Percentiles rank a stretch among this genome's conserved stretches.
Conservation (phyloP, 2,329 filamentous ascomycete species). For the Aschersonia sp. region DNA sequence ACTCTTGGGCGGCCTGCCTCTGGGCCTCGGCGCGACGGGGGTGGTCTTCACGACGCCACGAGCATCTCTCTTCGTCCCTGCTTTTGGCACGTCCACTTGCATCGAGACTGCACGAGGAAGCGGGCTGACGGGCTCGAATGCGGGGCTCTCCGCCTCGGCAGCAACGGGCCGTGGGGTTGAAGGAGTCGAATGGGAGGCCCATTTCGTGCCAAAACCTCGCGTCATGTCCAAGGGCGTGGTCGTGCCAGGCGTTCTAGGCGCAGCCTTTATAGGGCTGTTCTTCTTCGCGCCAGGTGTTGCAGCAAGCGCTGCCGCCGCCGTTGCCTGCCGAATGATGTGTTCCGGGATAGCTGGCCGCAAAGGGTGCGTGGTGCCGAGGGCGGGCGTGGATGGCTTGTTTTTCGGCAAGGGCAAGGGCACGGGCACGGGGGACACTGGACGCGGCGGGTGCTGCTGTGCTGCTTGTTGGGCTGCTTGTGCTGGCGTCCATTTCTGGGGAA, state of each 20-base stretch:
- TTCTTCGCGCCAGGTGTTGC: constrained; percentile 16
- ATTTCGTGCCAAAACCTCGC: constrained; percentile 37
- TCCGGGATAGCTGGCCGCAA: constrained; percentile 24
- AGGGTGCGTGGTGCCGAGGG: constrained; percentile 15
- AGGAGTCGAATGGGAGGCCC: constrained; percentile 40
- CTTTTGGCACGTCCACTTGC: constrained; percentile 17
- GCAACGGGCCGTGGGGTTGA: constrained; percentile 35
- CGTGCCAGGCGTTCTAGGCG: constrained; percentile 20
- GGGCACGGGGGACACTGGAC: constrained; percentile 11
- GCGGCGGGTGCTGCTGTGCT: constrained; percentile 7
- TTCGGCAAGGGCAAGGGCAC: constrained; percentile 7
- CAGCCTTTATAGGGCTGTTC: constrained; percentile 14
- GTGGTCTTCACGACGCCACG: constrained; percentile 11
- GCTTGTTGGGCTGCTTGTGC: constrained; percentile 13
- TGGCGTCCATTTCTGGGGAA: constrained; percentile 18
- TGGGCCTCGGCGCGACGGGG: constrained; percentile 13
- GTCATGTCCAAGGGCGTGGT: constrained; percentile 13
- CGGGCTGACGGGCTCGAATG: constrained; percentile 45
- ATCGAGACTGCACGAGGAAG: constrained; percentile 24
- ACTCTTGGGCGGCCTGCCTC: constrained; percentile 21
- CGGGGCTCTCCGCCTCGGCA: constrained; percentile 32
- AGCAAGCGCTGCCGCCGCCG: constrained; percentile 9
- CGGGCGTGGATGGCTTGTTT: constrained; percentile 13
- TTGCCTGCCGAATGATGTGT: constrained; percentile 24
- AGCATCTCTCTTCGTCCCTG: constrained; percentile 16